Conservation (phyloP, 441 rosid genomes). For the Euphorbia schlechtendalii region DNA sequence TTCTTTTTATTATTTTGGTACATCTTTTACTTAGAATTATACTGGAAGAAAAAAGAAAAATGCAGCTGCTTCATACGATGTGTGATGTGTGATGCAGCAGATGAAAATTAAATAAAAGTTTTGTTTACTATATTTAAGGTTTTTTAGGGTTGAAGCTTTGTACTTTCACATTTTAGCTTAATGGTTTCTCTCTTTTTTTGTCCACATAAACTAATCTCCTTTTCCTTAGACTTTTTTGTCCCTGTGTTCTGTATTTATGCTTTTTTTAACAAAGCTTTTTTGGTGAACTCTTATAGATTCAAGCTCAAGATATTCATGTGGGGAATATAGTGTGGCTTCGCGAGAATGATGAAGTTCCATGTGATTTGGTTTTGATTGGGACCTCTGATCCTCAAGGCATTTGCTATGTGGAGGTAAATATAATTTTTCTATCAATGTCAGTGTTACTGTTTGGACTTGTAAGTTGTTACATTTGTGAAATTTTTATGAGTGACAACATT, state of each 20-base stretch:
- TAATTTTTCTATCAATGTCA: neutral
- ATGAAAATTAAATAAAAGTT: too few species aligned
- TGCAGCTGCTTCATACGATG: neutral
- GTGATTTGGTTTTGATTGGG: slow-evolving; percentile 95
- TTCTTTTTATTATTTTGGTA: neutral
- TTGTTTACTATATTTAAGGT: neutral
- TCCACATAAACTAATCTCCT: neutral
- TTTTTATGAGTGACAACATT: neutral
- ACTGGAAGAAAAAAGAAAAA: neutral
- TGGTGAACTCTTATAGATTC: slow-evolving; percentile 42
- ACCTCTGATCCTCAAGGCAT: slow-evolving; percentile 91
- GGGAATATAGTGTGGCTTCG: slow-evolving; percentile 98
- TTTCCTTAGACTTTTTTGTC: neutral
- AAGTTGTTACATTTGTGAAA: neutral
- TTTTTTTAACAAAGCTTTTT: slow-evolving; percentile 3
- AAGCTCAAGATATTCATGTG: slow-evolving; percentile 85
- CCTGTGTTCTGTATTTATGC: neutral
- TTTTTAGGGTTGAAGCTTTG: too few species aligned
- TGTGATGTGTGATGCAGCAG: too few species aligned
- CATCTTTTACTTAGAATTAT: neutral
- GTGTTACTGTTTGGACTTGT: neutral
- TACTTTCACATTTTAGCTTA: too few species aligned
- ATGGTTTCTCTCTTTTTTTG: too few species aligned
- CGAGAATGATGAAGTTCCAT: slow-evolving; percentile 98
- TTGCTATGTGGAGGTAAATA: slow-evolving; percentile 83